Evolutionary conservation across 2,329 filamentous ascomycete species (phyloP), one percentile per base, ranked within the genome.

Genomic region (Fusarium veterinarium): DNA sequence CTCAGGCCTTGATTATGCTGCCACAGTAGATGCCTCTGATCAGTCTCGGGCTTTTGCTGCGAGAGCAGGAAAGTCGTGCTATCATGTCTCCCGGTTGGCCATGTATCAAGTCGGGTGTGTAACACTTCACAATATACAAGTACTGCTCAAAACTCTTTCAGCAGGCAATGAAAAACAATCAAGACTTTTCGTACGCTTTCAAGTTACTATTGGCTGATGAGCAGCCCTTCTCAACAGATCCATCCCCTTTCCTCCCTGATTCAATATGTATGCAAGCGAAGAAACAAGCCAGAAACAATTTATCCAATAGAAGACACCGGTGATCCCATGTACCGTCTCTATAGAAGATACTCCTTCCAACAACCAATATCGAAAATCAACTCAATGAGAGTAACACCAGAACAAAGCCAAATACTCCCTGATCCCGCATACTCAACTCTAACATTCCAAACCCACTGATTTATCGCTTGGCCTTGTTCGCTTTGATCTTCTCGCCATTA

Each of bases 401-500:
- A 55, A 55, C 51, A 58, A 30, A 46, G 44, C 60, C 49, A 37
- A 31, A 30, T 17, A 42, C n/a, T 35, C 41, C 40, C 46, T 17
- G 48, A 25, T 40, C 42, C 49, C 57, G 40, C 52, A 25, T 38
- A 64, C 19, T 66, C 37, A 45, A 45, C 44, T 59, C 30, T 23
- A 40, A 25, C 35, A 53, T 60, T 45, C 33, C 48, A 25, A 49
- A 40, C 40, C 31, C 33, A 25, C 23, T 56, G 23, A 25, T 52
- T 67, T 51, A 74, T 59, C 53, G 65, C 12, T 75, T 77, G 38
- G 71, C 64, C 67, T 81, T 80, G 20, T 53, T 73, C 41, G 76
- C 79, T 67, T 80, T 81, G 30, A 70, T 64, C 59, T 80, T 82
- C 17, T 58, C 64, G 42, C 70, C 69, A 31, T 75, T 75, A 16